phyloP scores from a whole-genome alignment of 2,329 filamentous ascomycete genomes.

The Dothistroma septosporum region DNA sequence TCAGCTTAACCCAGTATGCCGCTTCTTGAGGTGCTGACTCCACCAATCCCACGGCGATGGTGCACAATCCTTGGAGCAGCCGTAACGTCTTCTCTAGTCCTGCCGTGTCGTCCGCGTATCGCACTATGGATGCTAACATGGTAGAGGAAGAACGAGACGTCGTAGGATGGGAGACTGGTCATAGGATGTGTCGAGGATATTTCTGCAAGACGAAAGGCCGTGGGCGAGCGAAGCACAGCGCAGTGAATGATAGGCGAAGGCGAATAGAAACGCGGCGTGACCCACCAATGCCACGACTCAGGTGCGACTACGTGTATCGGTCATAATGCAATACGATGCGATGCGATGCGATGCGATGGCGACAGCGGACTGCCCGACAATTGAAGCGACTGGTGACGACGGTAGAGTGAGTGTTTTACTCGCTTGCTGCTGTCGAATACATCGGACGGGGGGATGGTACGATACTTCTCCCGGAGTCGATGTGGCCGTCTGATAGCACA shows the following conservation, averaged over 20 bases:
- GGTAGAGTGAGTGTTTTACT: no score
- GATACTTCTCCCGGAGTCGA: not conserved
- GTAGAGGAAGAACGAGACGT: not conserved
- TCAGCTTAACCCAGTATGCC: conserved; percentile 37
- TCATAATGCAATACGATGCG: no score
- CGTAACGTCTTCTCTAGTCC: conserved; percentile 60
- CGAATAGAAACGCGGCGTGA: not conserved
- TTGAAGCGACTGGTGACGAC: no score
- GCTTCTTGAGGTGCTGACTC: conserved; percentile 30
- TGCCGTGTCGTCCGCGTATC: conserved; percentile 39
- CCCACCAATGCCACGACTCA: not conserved
- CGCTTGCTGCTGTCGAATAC: no score
- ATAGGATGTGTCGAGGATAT: not conserved
- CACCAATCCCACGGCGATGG: conserved; percentile 36
- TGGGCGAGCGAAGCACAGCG: not conserved
- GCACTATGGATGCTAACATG: conserved; percentile 17
- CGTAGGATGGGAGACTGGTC: not conserved
- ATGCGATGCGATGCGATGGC: not conserved
- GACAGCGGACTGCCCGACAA: no score
- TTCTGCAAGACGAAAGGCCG: not conserved
- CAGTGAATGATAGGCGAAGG: not conserved
- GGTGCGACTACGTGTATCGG: not conserved
- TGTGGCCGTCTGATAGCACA: no score
- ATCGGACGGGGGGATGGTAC: not conserved
- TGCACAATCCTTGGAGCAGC: conserved; percentile 47